Evolutionary conservation across 2,329 filamentous ascomycete genomes (phyloP).

Genomic region (Colletotrichum sp.): DNA sequence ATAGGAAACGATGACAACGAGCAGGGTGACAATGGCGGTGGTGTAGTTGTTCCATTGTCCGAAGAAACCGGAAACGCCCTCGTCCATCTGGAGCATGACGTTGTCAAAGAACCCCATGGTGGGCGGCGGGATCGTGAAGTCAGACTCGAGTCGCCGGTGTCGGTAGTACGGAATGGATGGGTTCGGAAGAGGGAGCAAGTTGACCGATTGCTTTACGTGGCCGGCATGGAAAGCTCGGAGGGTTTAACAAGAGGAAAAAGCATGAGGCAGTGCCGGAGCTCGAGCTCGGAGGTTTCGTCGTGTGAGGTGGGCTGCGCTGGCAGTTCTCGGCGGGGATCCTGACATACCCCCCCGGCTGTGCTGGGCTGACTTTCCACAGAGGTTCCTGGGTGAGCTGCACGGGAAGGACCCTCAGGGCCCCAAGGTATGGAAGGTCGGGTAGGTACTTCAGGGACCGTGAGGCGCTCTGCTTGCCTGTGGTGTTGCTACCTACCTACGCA

Average conservation of each 20-base stretch:
- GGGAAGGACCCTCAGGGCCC: not conserved
- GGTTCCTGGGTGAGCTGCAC: not conserved
- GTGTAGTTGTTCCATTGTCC: conserved; percentile 85
- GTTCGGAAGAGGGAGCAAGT: not conserved
- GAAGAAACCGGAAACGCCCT: conserved; percentile 70
- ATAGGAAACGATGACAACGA: conserved; percentile 74
- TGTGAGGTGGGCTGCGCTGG: conserved; percentile 16
- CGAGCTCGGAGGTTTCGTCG: conserved; percentile 14
- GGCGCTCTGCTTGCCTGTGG: not conserved
- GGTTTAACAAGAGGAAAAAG: not conserved
- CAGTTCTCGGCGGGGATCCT: conserved; percentile 14
- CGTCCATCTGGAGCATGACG: conserved; percentile 72
- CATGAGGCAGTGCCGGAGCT: conserved; percentile 17
- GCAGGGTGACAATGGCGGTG: conserved; percentile 70
- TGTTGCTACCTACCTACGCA: not conserved
- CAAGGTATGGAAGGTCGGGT: not conserved
- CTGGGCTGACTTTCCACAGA: not conserved
- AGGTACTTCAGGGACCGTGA: not conserved
- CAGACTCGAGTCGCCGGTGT: not conserved
- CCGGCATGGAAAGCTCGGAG: conserved; percentile 16
- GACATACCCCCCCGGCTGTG: conserved; percentile 14
- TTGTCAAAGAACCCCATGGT: conserved; percentile 54
- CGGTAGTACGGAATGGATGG: not conserved
- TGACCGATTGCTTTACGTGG: conserved; percentile 9
- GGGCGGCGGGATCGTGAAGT: conserved; percentile 3